Evolutionary conservation across 805 yeast species (phyloP).

Genomic region (Hanseniaspora osmophila): DNA sequence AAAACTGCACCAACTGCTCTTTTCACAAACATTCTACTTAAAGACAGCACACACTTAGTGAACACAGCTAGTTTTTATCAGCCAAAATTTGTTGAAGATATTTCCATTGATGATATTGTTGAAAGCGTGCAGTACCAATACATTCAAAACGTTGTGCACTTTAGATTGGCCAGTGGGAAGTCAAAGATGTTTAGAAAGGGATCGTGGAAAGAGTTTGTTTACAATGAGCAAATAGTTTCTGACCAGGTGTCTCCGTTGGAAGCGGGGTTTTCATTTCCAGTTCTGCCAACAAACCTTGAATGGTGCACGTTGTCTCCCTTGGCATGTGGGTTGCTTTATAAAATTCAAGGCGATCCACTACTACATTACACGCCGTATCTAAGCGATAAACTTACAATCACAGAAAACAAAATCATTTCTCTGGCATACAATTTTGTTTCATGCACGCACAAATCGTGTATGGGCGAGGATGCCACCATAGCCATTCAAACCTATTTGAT

Average conservation of each 20-base stretch:
- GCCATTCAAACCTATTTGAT: constrained; percentile 15
- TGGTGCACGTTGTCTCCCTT: constrained; percentile 5
- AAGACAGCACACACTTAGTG: constrained; percentile 8
- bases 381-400: constrained; percentile 5
- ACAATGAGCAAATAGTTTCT: constrained; percentile 1
- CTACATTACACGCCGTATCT: constrained; percentile 1
- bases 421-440: constrained; percentile 23
- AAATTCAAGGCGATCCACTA: neutral
- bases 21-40: constrained; percentile 8
- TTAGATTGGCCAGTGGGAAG: constrained; percentile 7
- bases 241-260: constrained; percentile 4
- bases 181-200: constrained; percentile 6
- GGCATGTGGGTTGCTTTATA: constrained; percentile 3
- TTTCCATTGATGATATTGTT: constrained; percentile 3
- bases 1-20: constrained; percentile 12
- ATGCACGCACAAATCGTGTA: constrained; percentile 20
- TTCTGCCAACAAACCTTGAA: constrained; percentile 1
- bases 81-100: constrained; percentile 4
- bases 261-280: constrained; percentile 3
- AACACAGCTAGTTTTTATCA: constrained; percentile 4
- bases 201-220: constrained; percentile 5
- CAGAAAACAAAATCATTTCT: constrained; percentile 18
- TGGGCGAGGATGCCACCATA: constrained; percentile 23
- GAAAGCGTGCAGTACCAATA: constrained; percentile 5
- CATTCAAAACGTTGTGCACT: constrained; percentile 9